These are phyloP conservation scores for Globisporangium polare DNA, from an alignment of 352 stramenopile genomes.

Conservation along the genomic window DNA sequence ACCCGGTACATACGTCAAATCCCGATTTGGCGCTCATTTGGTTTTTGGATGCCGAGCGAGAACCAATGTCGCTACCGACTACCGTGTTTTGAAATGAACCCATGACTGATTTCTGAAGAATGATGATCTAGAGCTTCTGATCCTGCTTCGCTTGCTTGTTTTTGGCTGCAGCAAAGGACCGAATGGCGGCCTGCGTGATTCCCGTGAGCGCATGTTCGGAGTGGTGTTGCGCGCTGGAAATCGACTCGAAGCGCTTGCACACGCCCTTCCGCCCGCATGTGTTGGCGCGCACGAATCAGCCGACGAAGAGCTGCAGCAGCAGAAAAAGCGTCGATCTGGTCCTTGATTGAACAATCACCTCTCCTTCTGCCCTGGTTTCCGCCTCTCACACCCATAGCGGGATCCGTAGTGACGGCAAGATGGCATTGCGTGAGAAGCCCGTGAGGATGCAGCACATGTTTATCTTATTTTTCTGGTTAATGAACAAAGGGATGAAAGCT, in stretches of 20 bases:
- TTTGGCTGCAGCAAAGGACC: no score
- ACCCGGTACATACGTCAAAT: not conserved
- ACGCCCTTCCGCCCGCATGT: not conserved
- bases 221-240: not conserved
- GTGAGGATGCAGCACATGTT: no score
- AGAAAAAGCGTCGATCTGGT: no score
- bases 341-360: not conserved
- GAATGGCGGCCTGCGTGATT: not conserved
- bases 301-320: not conserved
- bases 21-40: not conserved
- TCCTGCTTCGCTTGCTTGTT: not conserved
- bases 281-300: not conserved
- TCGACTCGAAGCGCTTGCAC: not conserved
- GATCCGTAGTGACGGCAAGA: no score
- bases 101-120: not conserved
- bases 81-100: conserved; percentile 7
- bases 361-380: not conserved
- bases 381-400: no score
- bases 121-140: not conserved
- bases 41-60: not conserved
- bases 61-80: not conserved
- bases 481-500: no score
- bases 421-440: no score
- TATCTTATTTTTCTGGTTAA: no score
- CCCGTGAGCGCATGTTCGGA: not conserved